Evolutionary conservation across 129 eudicot genomes (phyloP), one percentile per base, ranked within the genome.

Genomic region (Apium graveolens): DNA sequence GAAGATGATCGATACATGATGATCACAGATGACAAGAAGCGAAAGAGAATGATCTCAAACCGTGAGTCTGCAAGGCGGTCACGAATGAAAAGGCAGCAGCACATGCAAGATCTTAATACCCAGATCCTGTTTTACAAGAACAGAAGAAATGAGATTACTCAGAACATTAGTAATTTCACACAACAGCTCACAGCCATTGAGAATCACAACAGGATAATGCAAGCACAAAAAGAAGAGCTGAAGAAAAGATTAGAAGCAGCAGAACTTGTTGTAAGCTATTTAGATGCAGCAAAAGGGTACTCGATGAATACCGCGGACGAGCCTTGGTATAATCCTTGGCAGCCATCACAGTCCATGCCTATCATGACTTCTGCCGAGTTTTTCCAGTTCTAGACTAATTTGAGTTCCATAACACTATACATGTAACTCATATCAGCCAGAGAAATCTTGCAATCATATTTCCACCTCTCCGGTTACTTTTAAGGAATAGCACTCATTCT

Each of bases 51-150:
- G 93, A 81, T 86, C 20, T 91, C 93, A 14, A 91, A 91, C 43
- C 83, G 96, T 0, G 96, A 88, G 69, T 91, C 96, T 20, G 93
- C 96, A 49, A 83, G 86, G 78, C 70, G 91, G 48, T 91, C 96
- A 11, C 75, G 96, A 85, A 87, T 83, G 89, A 91, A 79, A 86
- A 86, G 85, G 75, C 89, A 86, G 51, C 80, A 81, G 71, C 91
- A 91, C 86, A 49, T 88, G 78, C 88, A 91, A 39, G 86, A 86
- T 78, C 85, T 88, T 14, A 80, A 85, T 46, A 80, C 80, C 35
- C 87, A 91, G 60, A 80, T 86, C 18, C 43, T 82, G 20, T 70
- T 53, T 53, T 82, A 83, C 66, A 82, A 68, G 55, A 83, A 42
- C 63, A 84, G 79, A 65, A 91, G 77, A 65, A 83, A 81, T 1